Evolutionary conservation across 2,329 filamentous ascomycete genomes (phyloP), one percentile per base, ranked within the genome.

Genomic region (Diaporthe sp.): DNA sequence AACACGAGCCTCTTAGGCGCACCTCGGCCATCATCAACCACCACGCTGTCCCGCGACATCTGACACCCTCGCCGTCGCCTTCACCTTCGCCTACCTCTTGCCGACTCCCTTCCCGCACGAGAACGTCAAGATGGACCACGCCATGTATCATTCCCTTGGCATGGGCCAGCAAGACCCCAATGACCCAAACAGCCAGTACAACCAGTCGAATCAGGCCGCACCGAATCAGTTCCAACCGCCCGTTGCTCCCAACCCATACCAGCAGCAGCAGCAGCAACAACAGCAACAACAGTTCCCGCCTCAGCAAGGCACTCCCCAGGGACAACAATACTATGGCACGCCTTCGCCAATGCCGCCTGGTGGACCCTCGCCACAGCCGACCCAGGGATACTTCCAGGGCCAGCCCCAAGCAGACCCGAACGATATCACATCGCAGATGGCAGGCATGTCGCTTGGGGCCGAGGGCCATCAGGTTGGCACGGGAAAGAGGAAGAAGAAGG

Each of bases 401-500:
- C 82, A 82, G 75, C 80, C 82, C 30, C 81, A 82, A 53, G 80
- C 82, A 71, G 84, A 84, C 73, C 88, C 91, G 78, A 84, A 81
- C 72, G 87, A 86, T 22, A 82, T 95, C 75, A 88, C 92, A 61
- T 89, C 91, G 72, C 95, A 97, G 83, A 93, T 97, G 92, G 92
- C 92, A 55, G 92, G 91, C 75, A 90, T 97, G 89, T 92, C 88
- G 53, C 86, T 97, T 78, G 91, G 88, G 44, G 87, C 78, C 55
- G 86, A 88, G 55, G 84, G 87, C 59, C 85, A 87, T 47, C 82
- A 89, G 65, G 86, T 86, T 2, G 84, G 84, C 72, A 86, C 86
- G 3, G 84, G 84, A 73, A 88, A 91, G 82, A 93, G 88, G 83
- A 94, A 96, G 88, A 98, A 98, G 91, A 98, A 98, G 89, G 94